Percentiles rank a stretch among this genome's conserved stretches.
These are phyloP conservation scores for Pezicula radicicola DNA, from an alignment of 2,329 filamentous ascomycete species.

Conservation along the genomic window DNA sequence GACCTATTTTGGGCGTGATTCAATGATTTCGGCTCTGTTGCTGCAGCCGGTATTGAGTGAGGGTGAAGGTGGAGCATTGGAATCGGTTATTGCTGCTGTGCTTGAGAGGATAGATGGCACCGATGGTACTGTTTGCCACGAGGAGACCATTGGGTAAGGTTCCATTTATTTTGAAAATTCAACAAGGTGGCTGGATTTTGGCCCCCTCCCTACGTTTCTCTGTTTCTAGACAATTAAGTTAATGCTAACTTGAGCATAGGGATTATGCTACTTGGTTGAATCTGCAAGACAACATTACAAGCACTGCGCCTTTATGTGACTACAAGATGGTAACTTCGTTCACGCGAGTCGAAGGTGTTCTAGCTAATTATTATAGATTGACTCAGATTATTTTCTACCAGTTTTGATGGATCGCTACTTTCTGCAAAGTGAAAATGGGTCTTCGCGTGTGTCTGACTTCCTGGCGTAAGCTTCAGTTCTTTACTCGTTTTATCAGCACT, in stretches of 20 bases:
- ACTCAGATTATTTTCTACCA: constrained; percentile 60
- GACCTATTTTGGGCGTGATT: constrained; percentile 66
- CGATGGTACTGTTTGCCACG: constrained; percentile 60
- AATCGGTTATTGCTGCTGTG: constrained; percentile 59
- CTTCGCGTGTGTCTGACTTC: constrained; percentile 32
- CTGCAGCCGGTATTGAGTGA: constrained; percentile 55
- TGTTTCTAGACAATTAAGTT: no score
- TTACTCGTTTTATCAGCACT: neutral
- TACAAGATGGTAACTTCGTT: constrained; percentile 47
- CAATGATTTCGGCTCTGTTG: constrained; percentile 57
- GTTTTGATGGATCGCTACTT: constrained; percentile 59
- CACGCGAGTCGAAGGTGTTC: neutral
- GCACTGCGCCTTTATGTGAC: constrained; percentile 50
- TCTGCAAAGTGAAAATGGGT: constrained; percentile 40
- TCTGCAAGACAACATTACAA: constrained; percentile 46
- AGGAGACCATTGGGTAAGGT: constrained; percentile 55
- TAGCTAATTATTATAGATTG: constrained; percentile 37
- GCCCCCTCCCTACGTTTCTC: no score
- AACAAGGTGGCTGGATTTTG: no score
- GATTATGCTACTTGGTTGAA: constrained; percentile 64
- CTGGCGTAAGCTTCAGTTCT: constrained; percentile 22
- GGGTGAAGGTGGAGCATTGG: constrained; percentile 51
- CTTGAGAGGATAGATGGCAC: constrained; percentile 57
- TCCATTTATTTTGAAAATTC: neutral
- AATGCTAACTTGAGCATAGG: constrained; percentile 15